Evolutionary conservation across 2,329 filamentous ascomycete species (phyloP).

Genomic region (Leptographium radiaticola): DNA sequence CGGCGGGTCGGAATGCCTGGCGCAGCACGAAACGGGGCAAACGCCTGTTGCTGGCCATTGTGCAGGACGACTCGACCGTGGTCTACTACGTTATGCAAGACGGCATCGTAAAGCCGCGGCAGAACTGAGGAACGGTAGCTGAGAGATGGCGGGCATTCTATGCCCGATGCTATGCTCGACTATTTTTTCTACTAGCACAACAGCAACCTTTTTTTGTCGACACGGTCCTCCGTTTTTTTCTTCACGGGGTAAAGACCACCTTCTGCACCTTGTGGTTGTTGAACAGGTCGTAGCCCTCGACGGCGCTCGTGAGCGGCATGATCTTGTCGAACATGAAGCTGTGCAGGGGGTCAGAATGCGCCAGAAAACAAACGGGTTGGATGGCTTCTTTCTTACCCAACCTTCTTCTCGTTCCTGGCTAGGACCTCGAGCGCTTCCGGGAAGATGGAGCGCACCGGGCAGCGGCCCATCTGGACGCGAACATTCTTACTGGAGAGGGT

Average conservation of each 20-base stretch:
- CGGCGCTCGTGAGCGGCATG: conserved; percentile 54
- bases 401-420: conserved; percentile 50
- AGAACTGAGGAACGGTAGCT: conserved; percentile 41
- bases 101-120: conserved; percentile 74
- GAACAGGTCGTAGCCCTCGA: conserved; percentile 58
- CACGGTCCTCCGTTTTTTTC: background rate
- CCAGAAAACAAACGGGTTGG: conserved; percentile 3
- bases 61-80: conserved; percentile 70
- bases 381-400: conserved; percentile 37
- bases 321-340: conserved; percentile 69
- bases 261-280: conserved; percentile 63
- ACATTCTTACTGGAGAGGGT: conserved; percentile 49
- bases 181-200: background rate
- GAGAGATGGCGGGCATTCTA: background rate
- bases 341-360: background rate
- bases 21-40: conserved; percentile 40
- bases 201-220: background rate
- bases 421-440: conserved; percentile 50
- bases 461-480: conserved; percentile 62
- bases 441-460: conserved; percentile 61
- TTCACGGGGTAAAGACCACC: conserved; percentile 49
- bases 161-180: no score
- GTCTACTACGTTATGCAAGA: conserved; percentile 79
- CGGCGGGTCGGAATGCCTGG: conserved; percentile 25
- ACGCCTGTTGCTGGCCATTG: conserved; percentile 58